phyloP scores from a whole-genome alignment of 495 filamentous ascomycete genomes.

The Aspergillus coremiiformis region DNA sequence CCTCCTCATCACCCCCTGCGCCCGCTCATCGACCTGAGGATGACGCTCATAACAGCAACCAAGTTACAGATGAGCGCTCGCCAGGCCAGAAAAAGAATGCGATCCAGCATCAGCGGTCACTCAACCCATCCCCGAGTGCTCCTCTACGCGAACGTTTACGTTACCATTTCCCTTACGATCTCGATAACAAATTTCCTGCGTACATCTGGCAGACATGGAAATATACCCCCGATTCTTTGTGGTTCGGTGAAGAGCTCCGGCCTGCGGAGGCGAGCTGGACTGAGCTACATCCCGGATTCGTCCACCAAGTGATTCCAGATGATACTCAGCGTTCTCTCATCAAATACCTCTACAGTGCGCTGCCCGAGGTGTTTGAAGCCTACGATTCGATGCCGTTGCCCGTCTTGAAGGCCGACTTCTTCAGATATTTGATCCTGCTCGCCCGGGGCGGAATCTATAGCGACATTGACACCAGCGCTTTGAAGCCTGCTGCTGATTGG shows the following conservation, averaged over 20 bases:
- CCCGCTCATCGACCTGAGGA: conserved; percentile 11
- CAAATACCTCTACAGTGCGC: conserved; percentile 73
- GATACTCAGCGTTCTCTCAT: conserved; percentile 72
- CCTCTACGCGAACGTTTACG: conserved; percentile 76
- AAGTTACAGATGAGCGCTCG: conserved; percentile 8
- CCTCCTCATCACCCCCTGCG: conserved; percentile 19
- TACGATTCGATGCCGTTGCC: conserved; percentile 78
- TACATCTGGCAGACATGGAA: conserved; percentile 99
- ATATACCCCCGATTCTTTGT: conserved; percentile 69
- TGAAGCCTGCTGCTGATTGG: conserved; percentile 81
- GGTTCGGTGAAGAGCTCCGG: conserved; percentile 69
- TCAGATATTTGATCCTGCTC: conserved; percentile 90
- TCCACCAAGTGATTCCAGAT: conserved; percentile 96
- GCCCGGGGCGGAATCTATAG: conserved; percentile 93
- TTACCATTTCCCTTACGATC: conserved; percentile 90
- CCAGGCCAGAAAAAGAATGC: conserved; percentile 13
- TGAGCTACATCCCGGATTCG: conserved; percentile 78
- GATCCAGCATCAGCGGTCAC: conserved; percentile 30
- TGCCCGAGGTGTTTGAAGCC: conserved; percentile 90
- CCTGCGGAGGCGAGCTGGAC: conserved; percentile 87
- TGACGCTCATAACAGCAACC: neutral
- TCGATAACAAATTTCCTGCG: conserved; percentile 80
- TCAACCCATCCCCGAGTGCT: conserved; percentile 30
- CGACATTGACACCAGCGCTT: conserved; percentile 87
- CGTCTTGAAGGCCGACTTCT: conserved; percentile 95